phyloP scores from a whole-genome alignment of 2,329 filamentous ascomycete species.

The Cercospora berteroae region DNA sequence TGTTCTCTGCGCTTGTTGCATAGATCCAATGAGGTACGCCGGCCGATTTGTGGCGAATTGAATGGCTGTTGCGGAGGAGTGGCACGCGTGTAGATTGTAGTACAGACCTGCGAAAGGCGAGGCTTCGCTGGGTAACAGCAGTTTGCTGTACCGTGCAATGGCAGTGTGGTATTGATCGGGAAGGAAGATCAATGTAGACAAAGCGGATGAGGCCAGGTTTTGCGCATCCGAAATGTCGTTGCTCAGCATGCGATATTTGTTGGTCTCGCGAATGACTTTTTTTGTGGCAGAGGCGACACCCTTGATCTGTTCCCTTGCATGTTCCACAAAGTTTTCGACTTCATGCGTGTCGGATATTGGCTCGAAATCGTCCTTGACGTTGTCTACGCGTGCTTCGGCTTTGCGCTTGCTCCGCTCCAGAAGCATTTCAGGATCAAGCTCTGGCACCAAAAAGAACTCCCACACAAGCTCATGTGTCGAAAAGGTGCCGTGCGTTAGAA shows the following conservation, averaged over 20 bases:
- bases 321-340: constrained; percentile 88
- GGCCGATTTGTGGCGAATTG: constrained; percentile 76
- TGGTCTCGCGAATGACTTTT: constrained; percentile 75
- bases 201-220: constrained; percentile 50
- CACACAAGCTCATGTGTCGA: constrained; percentile 95
- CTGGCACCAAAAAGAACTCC: constrained; percentile 97
- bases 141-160: constrained; percentile 68
- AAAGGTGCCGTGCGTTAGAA: constrained; percentile 87
- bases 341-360: constrained; percentile 72
- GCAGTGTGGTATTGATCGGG: constrained; percentile 67
- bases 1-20: constrained; percentile 69
- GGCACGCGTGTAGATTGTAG: constrained; percentile 72
- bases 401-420: constrained; percentile 84
- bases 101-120: constrained; percentile 73
- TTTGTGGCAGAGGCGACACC: constrained; percentile 80
- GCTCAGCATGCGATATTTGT: constrained; percentile 65
- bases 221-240: constrained; percentile 68
- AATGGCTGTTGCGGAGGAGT: constrained; percentile 79
- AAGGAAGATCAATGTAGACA: constrained; percentile 63
- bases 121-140: constrained; percentile 65
- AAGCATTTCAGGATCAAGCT: constrained; percentile 87
- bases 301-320: constrained; percentile 85
- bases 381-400: constrained; percentile 76
- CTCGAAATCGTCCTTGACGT: constrained; percentile 82
- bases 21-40: constrained; percentile 71